These are phyloP conservation scores for Cordyceps tenuipes DNA, from an alignment of 2,329 filamentous ascomycete species.

Conservation along the genomic window DNA sequence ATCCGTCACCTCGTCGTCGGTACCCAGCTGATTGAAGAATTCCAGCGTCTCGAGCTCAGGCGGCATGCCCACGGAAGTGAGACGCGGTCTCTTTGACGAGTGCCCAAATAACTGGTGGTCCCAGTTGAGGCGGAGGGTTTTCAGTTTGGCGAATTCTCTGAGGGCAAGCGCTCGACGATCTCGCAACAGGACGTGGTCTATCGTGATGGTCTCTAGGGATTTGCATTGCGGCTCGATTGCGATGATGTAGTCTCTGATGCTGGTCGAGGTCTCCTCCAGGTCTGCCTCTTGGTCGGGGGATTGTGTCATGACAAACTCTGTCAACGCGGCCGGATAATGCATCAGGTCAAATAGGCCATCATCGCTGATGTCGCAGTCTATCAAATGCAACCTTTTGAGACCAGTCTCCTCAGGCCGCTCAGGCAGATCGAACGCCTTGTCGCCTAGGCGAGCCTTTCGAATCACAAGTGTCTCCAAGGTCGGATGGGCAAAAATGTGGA, in stretches of 20 bases:
- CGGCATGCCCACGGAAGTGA: slow-evolving; percentile 39
- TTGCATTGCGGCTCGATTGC: slow-evolving; percentile 33
- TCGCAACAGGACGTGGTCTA: slow-evolving; percentile 34
- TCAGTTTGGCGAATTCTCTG: slow-evolving; percentile 34
- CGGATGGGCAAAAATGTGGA: slow-evolving; percentile 43
- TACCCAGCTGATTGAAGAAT: slow-evolving; percentile 37
- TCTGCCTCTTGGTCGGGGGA: slow-evolving; percentile 29
- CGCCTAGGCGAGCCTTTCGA: slow-evolving; percentile 35
- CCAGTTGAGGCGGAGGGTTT: slow-evolving; percentile 34
- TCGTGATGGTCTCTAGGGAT: slow-evolving; percentile 35
- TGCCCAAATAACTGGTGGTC: slow-evolving; percentile 42
- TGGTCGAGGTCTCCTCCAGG: slow-evolving; percentile 39
- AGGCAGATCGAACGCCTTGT: slow-evolving; percentile 38
- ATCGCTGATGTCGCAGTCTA: slow-evolving; percentile 44
- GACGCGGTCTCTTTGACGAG: slow-evolving; percentile 33
- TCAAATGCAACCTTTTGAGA: slow-evolving; percentile 34
- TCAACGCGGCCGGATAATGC: slow-evolving; percentile 35
- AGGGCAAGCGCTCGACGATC: slow-evolving; percentile 34
- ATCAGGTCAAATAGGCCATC: slow-evolving; percentile 29
- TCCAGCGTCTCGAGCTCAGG: slow-evolving; percentile 37
- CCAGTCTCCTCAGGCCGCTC: slow-evolving; percentile 40
- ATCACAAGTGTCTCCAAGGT: slow-evolving; percentile 39
- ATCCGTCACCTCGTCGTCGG: slow-evolving; percentile 39
- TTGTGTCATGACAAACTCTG: slow-evolving; percentile 41
- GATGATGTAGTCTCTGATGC: slow-evolving; percentile 38